These are phyloP conservation scores for Xerophyta viscosa DNA, from an alignment of 106 monocot species.

Conservation along the genomic window DNA sequence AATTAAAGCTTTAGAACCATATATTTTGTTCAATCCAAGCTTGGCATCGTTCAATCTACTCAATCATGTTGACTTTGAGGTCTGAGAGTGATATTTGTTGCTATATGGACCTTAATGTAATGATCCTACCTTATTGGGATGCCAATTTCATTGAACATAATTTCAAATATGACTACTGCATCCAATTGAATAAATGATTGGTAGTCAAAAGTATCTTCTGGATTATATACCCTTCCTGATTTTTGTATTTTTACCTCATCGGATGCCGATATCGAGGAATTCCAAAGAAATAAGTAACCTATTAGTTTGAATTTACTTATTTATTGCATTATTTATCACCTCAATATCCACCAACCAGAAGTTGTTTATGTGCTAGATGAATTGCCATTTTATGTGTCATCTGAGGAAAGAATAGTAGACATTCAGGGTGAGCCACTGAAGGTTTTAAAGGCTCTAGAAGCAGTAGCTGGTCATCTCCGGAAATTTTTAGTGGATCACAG, in stretches of 20 bases:
- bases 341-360: neutral
- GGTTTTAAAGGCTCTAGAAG: conserved; percentile 74
- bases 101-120: too few relatives aligned
- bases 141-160: too few relatives aligned
- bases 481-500: conserved; percentile 93
- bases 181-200: too few relatives aligned
- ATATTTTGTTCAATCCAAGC: too few relatives aligned
- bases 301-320: neutral
- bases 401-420: conserved; percentile 77
- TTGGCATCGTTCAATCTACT: too few relatives aligned
- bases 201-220: too few relatives aligned
- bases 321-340: neutral
- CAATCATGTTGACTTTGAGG: too few relatives aligned
- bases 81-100: too few relatives aligned
- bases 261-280: neutral
- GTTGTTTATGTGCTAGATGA: conserved; percentile 34
- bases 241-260: neutral
- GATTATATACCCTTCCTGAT: too few relatives aligned
- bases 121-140: too few relatives aligned
- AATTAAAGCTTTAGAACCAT: too few relatives aligned
- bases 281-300: neutral
- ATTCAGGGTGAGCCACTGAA: conserved; percentile 75
- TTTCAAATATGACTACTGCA: too few relatives aligned
- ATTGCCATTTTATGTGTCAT: conserved; percentile 51
- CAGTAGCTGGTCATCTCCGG: conserved; percentile 60